These are phyloP conservation scores for Scytalidium sp. DNA, from an alignment of 2,329 filamentous ascomycete genomes.

Conservation along the genomic window DNA sequence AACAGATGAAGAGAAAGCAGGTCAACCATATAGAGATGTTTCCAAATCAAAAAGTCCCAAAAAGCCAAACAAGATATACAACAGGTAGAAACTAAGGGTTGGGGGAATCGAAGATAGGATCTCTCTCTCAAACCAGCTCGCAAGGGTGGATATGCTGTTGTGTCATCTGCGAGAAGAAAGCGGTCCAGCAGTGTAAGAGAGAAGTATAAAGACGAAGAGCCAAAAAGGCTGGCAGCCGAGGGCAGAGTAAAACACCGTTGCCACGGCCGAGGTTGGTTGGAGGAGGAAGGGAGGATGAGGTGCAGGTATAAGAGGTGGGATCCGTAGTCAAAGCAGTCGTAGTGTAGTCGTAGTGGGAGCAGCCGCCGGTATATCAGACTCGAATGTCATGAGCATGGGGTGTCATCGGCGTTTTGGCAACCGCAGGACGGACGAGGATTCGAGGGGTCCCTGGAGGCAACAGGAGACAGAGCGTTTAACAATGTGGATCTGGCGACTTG, in stretches of 20 bases:
- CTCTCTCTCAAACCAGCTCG: neutral
- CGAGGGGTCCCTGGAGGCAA: neutral
- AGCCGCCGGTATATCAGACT: neutral
- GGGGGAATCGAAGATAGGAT: no score
- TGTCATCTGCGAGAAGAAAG: neutral
- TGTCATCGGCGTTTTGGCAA: neutral
- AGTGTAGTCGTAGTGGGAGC: neutral
- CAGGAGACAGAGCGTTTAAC: neutral
- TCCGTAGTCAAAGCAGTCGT: neutral
- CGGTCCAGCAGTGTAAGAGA: neutral
- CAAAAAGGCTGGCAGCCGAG: neutral
- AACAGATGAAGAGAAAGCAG: no score
- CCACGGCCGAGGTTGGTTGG: neutral
- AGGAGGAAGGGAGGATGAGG: neutral
- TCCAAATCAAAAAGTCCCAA: constrained; percentile 4
- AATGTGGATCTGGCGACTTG: neutral
- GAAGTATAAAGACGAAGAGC: neutral
- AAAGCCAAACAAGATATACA: no score
- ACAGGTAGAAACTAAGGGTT: no score
- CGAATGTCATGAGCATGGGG: neutral
- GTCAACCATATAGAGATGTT: no score
- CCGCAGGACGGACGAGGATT: neutral
- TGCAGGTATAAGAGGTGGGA: neutral
- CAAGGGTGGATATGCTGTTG: neutral
- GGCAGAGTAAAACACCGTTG: neutral